A percentile compares a stretch with the other conserved stretches of the same genome.
phyloP scores from a whole-genome alignment of 768 basidiomycete genomes.

The Dioszegia crocea region DNA sequence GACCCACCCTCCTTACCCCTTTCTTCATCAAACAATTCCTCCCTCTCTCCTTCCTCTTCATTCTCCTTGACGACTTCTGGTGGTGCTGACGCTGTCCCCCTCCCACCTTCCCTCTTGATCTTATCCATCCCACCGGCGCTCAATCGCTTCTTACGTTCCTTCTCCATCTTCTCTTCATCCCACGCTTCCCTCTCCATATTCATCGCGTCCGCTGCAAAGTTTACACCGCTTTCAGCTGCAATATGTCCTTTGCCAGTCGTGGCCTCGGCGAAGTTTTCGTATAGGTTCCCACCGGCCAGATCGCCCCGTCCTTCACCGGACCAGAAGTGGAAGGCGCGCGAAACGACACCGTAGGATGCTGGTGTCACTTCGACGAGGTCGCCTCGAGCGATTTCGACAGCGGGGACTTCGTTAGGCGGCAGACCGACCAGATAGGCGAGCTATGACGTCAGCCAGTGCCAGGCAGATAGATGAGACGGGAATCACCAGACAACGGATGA shows the following conservation, averaged over 20 bases:
- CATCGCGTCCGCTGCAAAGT: slow-evolving; percentile 32
- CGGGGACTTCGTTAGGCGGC: slow-evolving; percentile 92
- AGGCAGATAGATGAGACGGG: background rate
- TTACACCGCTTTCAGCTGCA: slow-evolving; percentile 33
- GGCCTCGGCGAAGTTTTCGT: slow-evolving; percentile 51
- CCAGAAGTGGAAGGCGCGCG: slow-evolving; percentile 60
- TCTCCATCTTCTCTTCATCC: slow-evolving; percentile 41
- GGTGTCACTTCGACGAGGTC: slow-evolving; percentile 74
- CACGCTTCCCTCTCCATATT: slow-evolving; percentile 42
- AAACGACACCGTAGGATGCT: slow-evolving; percentile 67
- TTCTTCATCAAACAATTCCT: slow-evolving; percentile 42
- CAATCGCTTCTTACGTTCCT: slow-evolving; percentile 18
- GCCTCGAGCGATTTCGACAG: slow-evolving; percentile 92
- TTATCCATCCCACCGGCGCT: slow-evolving; percentile 9
- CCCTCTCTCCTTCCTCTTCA: background rate
- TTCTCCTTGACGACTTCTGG: background rate
- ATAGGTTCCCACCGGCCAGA: slow-evolving; percentile 46
- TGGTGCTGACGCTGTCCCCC: slow-evolving; percentile 20
- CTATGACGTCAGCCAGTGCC: slow-evolving; percentile 15
- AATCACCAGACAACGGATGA: slow-evolving; percentile 78
- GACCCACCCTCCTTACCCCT: slow-evolving; percentile 65
- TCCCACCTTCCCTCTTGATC: slow-evolving; percentile 14
- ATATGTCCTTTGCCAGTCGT: slow-evolving; percentile 47
- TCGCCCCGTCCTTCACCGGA: slow-evolving; percentile 49
- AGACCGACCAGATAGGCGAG: slow-evolving; percentile 70